Evolutionary conservation across 2,329 filamentous ascomycete species (phyloP).

Genomic region (Fusarium illudens): DNA sequence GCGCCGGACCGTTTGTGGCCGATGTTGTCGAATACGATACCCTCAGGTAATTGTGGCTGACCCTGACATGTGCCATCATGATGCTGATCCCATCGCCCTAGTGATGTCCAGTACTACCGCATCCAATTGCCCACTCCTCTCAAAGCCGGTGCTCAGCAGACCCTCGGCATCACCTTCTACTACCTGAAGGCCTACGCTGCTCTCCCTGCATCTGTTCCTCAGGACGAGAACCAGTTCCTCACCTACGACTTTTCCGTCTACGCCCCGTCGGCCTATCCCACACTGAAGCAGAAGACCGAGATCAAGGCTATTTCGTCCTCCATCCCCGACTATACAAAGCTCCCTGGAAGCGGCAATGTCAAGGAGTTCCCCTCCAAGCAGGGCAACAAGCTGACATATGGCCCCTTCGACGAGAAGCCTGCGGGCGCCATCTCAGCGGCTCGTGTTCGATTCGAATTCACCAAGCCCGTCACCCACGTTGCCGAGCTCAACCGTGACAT

Average conservation of each 20-base stretch:
- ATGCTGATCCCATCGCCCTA: slow-evolving; percentile 48
- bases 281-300: slow-evolving; percentile 95
- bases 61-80: not conserved
- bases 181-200: slow-evolving; percentile 81
- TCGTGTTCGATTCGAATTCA: slow-evolving; percentile 92
- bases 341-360: slow-evolving; percentile 67
- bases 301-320: slow-evolving; percentile 83
- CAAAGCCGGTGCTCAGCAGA: slow-evolving; percentile 79
- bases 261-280: slow-evolving; percentile 82
- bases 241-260: slow-evolving; percentile 88
- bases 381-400: slow-evolving; percentile 87
- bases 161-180: slow-evolving; percentile 86
- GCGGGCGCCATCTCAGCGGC: slow-evolving; percentile 78
- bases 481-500: slow-evolving; percentile 85
- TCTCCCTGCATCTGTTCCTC: slow-evolving; percentile 82
- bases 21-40: slow-evolving; percentile 72
- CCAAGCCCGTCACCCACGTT: slow-evolving; percentile 85
- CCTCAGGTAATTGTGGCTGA: slow-evolving; percentile 58
- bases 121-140: slow-evolving; percentile 82
- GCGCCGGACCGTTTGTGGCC: slow-evolving; percentile 72
- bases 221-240: slow-evolving; percentile 87
- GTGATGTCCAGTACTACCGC: slow-evolving; percentile 82
- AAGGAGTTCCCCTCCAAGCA: slow-evolving; percentile 79
- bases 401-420: slow-evolving; percentile 84
- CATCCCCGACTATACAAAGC: slow-evolving; percentile 84